phyloP scores from a whole-genome alignment of 2,329 filamentous ascomycete genomes.

The Talaromyces sp. region DNA sequence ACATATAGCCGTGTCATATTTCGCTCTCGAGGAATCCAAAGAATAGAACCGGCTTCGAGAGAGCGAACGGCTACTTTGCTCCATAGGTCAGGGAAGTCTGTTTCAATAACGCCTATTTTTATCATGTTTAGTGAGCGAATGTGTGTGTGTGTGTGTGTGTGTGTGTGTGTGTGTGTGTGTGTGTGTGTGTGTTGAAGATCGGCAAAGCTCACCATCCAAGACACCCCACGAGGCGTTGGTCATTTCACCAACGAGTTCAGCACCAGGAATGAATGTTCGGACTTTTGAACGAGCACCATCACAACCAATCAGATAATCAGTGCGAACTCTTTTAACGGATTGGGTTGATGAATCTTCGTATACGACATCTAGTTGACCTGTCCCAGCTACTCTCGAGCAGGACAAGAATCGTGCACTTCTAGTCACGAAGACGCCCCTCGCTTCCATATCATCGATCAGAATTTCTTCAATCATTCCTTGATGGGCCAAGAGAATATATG shows the following conservation, averaged over 20 bases:
- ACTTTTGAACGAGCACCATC: conserved; percentile 74
- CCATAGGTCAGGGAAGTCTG: conserved; percentile 75
- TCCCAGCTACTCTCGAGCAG: conserved; percentile 46
- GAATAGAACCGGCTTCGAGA: conserved; percentile 67
- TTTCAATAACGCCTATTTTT: conserved; percentile 54
- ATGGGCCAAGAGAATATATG: conserved; percentile 61
- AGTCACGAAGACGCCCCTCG: conserved; percentile 64
- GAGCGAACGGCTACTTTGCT: conserved; percentile 72
- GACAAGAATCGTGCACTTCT: conserved; percentile 65
- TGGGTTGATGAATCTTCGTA: conserved; percentile 45
- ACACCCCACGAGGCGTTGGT: conserved; percentile 70
- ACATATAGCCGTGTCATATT: conserved; percentile 69
- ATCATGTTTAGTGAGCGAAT: not conserved
- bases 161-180: no score
- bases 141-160: no score
- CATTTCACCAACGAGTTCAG: conserved; percentile 52
- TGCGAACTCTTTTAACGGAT: conserved; percentile 50
- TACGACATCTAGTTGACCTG: conserved; percentile 44
- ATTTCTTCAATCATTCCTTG: conserved; percentile 76
- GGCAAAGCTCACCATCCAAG: conserved; percentile 61
- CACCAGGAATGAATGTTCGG: conserved; percentile 62
- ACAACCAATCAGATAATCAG: conserved; percentile 70
- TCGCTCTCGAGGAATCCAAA: conserved; percentile 73
- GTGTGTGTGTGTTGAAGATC: no score
- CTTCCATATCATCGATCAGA: conserved; percentile 69